Base-by-base conservation (phyloP, 805 yeast genomes). In the Metschnikowia lachancei region DNA sequence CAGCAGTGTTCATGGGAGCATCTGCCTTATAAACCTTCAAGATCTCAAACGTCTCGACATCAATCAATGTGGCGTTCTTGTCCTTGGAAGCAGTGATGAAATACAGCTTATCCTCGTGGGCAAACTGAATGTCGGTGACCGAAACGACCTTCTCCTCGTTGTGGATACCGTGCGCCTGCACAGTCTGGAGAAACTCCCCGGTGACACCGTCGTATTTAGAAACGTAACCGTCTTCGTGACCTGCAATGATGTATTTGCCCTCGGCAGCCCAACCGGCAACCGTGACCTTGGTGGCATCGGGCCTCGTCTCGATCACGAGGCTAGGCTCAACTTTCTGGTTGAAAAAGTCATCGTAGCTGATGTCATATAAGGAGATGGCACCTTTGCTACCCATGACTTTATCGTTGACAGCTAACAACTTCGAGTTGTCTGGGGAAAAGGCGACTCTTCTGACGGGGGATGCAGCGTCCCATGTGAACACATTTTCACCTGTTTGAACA, bases 71-170 rank as follows among this genome's bases (percentile, higher is more conserved):
- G 6, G 97, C 87, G 47, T 83, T 77, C 70, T 89, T 87, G 72
- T 94, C 99, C 69, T 92, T 89, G 39, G 97, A 89, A 2, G 97
- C 76, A 10, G 97, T 89, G 62, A 94, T 81, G 69, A 94, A 89
- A 67, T 94, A 94, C 12, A 97, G 82, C 61, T 73, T 78, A 69
- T 92, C 98, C 51, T 80, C 81, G 18, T 67, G 72, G 12, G 92
- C 81, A 65, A 91, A 86, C 70, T 94, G 99, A 60, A 94, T 70
- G 67, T 94, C 99, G 20, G 95, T 88, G 60, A 94, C 74, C 26
- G 66, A 50, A 19, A 65, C 56, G 31, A 51, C 62, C 49, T 70
- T 70, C 60, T 72, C 77, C 57, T 71, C 76, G 53, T 68, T 70
- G 58, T 77, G 75, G 55, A 79, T 79, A 49, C 87, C 91, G 69